phyloP scores from a whole-genome alignment of 139 green algal species.

The Edaphochlamys debaryana region DNA sequence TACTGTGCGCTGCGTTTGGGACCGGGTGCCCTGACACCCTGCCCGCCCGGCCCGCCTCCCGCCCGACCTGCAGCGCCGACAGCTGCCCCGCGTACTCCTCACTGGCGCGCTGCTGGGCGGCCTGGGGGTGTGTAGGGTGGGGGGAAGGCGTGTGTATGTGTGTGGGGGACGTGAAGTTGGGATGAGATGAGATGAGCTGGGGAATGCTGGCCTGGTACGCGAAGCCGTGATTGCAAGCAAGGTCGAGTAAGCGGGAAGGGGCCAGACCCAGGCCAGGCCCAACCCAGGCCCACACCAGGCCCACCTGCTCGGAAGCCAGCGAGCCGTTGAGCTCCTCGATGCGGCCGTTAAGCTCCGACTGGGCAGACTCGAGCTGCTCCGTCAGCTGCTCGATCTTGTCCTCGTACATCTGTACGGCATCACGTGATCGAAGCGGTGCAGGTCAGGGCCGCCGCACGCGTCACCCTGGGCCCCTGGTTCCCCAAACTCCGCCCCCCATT shows the following conservation, averaged over 20 bases:
- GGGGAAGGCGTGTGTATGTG: too few relatives aligned
- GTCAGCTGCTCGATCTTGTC: slow-evolving; percentile 44
- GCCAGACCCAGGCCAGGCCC: too few relatives aligned
- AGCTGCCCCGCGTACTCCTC: slow-evolving; percentile 19
- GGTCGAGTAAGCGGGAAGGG: too few relatives aligned
- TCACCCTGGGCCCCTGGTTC: too few relatives aligned
- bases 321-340: neutral
- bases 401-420: slow-evolving; percentile 30
- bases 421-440: neutral
- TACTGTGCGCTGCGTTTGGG: too few relatives aligned
- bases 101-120: neutral
- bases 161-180: too few relatives aligned
- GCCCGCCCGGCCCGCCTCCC: slow-evolving; percentile 2
- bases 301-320: slow-evolving; percentile 8
- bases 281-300: neutral
- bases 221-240: too few relatives aligned
- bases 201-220: too few relatives aligned
- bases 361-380: neutral
- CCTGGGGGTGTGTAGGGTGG: slow-evolving; percentile 24
- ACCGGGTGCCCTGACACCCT: too few relatives aligned
- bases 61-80: neutral
- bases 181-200: too few relatives aligned
- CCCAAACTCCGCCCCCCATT: too few relatives aligned
- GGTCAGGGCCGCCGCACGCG: neutral
- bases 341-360: neutral